Base-by-base conservation (phyloP, 306 rosid genomes). In the Rubus idaeus region DNA sequence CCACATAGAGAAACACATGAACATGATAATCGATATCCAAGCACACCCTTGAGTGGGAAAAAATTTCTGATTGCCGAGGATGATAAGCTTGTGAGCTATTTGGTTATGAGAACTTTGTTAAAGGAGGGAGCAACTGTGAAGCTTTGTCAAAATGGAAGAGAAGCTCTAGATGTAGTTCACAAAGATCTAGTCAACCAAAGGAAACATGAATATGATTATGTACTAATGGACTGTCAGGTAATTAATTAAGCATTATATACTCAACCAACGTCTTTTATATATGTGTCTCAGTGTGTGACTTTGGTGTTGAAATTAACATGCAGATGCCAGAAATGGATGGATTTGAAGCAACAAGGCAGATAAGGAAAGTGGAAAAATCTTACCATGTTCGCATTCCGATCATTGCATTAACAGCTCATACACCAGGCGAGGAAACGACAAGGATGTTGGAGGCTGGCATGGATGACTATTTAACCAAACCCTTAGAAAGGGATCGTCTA, bases 141-240 rank as follows among this genome's bases (percentile, higher is more conserved):
- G 40, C 74, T 68, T 42, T 88, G 92, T 74, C 45, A 63, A 76
- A 89, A 94, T 82, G 95, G 98, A 10, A 79, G 77, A 74, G 71
- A 89, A 74, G 95, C 90, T 40, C 73, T 87, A 42, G 63, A 73
- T 35, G 71, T 75, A 30, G 90, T 89, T 76, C 58, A 23, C 52
- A 78, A 84, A 13, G 89, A 75, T 74, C 81, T 89, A 17, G 8
- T 16, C 40, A 26, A 71, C 41, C 77, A 55, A 37, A 30, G 47
- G 21, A 63, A 77, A 67, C 63, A 41, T 0, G 84, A 72, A 37
- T 89, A 83, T 26, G 90, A 92, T 77, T 92, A 83, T 80, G 84
- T 92, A 72, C 75, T 95, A 55, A 92, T 95, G 96, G 98, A 90
- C 42, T 88, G 92, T 53, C 86, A 88, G 95, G 96, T 92, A 78